Base-by-base conservation (phyloP, 2,329 filamentous ascomycete species). In the Colletotrichum sp. region DNA sequence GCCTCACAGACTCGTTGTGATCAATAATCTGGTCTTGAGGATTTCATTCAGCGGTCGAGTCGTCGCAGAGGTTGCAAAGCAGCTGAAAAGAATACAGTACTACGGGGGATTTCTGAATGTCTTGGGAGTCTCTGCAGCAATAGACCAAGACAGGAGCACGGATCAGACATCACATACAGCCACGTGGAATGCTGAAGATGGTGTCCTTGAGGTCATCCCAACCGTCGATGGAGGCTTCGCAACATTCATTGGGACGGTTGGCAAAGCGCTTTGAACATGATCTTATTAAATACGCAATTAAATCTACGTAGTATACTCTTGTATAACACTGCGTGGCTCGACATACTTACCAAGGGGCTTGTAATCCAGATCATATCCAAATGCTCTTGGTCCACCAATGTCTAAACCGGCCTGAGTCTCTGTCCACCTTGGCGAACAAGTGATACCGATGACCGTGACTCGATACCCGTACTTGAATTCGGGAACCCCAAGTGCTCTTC, bases 391-490 rank as follows among this genome's bases (percentile, higher is more conserved):
- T 1, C 88, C 88, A 12, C 88, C 88, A 44, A 89, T 88, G 64
- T 89, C 87, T 4, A 89, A 77, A 3, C 89, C 90, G 26, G 83
- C 82, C 16, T 83, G 80, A 4, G 88, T 89, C 52, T 86, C 85
- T 0, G 87, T 90, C 89, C 90, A 92, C 52, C 87, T 84, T 8
- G 89, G 88, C 59, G 88, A 90, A 71, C 88, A 89, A 1, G 89
- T 88, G 32, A 91, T 89, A 1, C 88, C 90, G 60, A 92, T 80
- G 0, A 92, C 89, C 1, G 86, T 85, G 18, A 90, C 89, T 12
- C 89, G 81, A 48, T 90, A 79, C 2, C 89, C 89, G 74, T 90
- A 91, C 13, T 88, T 81, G 76, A 91, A 92, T 78, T 92, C 90
- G 0, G 88, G 90, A 0, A 89, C 90, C 0, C 90, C 90, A 8